Conservation (phyloP, 2,329 filamentous ascomycete genomes). For the Ascomycota sp. region DNA sequence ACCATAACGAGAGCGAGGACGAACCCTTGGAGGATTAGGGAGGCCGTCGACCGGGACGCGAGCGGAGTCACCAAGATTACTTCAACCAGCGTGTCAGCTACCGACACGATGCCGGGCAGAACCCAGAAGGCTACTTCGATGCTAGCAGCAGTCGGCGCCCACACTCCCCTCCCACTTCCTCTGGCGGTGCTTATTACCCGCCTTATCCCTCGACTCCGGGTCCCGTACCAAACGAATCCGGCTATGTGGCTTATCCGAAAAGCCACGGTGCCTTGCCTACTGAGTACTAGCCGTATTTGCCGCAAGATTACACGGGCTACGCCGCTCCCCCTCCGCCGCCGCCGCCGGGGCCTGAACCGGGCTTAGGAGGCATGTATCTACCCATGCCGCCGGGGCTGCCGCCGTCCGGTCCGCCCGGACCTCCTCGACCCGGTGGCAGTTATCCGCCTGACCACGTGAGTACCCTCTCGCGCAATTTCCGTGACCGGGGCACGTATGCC, state of each 20-base stretch:
- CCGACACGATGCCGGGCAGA: constrained; percentile 14
- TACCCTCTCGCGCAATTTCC: constrained; percentile 9
- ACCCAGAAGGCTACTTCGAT: constrained; percentile 15
- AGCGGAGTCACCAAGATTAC: background rate
- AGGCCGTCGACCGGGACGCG: constrained; percentile 2
- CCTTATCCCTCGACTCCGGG: constrained; percentile 16
- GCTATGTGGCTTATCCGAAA: constrained; percentile 7
- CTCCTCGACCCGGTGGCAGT: constrained; percentile 10
- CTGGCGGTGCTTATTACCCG: constrained; percentile 28
- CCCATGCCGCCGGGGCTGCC: constrained; percentile 12
- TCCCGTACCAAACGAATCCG: constrained; percentile 3
- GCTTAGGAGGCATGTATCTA: constrained; percentile 4
- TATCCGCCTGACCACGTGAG: constrained; percentile 23
- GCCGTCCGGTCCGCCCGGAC: constrained; percentile 10
- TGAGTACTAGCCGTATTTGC: constrained; percentile 20
- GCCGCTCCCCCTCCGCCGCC: constrained; percentile 18
- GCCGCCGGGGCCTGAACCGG: constrained; percentile 4
- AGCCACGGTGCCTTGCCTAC: constrained; percentile 9
- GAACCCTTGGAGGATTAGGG: too few relatives aligned
- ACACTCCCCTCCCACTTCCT: constrained; percentile 27
- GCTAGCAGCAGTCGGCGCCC: constrained; percentile 13
- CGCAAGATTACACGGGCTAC: constrained; percentile 21
- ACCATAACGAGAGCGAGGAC: too few relatives aligned
- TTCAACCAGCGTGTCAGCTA: too few relatives aligned
- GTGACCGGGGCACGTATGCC: too few relatives aligned